These are phyloP conservation scores for Paspalum notatum DNA, from an alignment of 176 grass and related monocot species.

Conservation along the genomic window DNA sequence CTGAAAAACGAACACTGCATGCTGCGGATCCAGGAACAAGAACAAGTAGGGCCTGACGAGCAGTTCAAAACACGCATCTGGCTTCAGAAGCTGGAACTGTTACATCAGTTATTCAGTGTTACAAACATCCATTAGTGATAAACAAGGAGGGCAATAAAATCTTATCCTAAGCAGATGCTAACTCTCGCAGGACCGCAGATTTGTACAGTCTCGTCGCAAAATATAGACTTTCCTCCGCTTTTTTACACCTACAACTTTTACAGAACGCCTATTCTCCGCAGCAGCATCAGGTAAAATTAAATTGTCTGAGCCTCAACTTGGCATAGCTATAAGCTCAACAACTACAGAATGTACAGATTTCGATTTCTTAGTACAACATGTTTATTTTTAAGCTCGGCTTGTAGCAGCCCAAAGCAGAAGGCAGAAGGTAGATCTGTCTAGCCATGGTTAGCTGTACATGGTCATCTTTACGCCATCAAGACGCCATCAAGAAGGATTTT, in stretches of 20 bases:
- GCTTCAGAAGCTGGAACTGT: constrained; percentile 22
- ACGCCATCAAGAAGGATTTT: constrained; percentile 64
- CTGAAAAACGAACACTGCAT: neutral
- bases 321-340: constrained; percentile 65
- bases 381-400: constrained; percentile 71
- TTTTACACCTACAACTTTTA: constrained; percentile 88
- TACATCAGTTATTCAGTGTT: constrained; percentile 30
- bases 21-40: neutral
- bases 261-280: constrained; percentile 67
- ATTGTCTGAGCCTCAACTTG: constrained; percentile 61
- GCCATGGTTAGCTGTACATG: constrained; percentile 96
- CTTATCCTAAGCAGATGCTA: constrained; percentile 35
- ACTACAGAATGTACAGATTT: constrained; percentile 92
- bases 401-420: constrained; percentile 63
- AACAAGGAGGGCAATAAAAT: constrained; percentile 31
- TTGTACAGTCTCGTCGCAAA: constrained; percentile 84
- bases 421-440: constrained; percentile 54
- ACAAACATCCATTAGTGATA: constrained; percentile 35
- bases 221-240: constrained; percentile 53
- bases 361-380: constrained; percentile 65
- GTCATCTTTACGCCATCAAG: constrained; percentile 67
- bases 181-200: constrained; percentile 54
- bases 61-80: neutral
- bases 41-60: neutral
- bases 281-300: constrained; percentile 61